Evolutionary conservation across 1,284 basidiomycete species (phyloP).

Genomic region (Nidula niveotomentosa): DNA sequence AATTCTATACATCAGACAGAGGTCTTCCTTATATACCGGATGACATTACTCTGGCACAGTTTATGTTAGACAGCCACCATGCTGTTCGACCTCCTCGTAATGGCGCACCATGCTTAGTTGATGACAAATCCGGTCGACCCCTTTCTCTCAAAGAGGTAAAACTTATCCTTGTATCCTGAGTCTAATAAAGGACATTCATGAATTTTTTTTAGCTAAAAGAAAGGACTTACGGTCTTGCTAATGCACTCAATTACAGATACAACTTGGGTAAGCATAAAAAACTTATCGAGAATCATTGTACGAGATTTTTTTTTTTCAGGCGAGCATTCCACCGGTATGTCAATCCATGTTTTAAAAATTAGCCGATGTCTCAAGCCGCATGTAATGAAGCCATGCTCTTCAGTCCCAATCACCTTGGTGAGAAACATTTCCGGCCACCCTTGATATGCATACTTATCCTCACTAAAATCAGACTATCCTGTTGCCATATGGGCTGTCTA

Average conservation of each 20-base stretch:
- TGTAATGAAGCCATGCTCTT: conserved; percentile 49
- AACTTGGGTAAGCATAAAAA: conserved; percentile 31
- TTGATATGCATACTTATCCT: background rate
- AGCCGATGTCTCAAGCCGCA: background rate
- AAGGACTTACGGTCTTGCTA: conserved; percentile 55
- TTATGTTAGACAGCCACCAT: conserved; percentile 63
- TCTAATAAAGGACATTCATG: background rate
- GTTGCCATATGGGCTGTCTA: conserved; percentile 70
- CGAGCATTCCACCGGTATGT: too few relatives aligned
- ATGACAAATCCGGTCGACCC: conserved; percentile 47
- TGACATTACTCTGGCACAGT: conserved; percentile 64
- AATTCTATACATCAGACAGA: conserved; percentile 17
- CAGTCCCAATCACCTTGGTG: conserved; percentile 64
- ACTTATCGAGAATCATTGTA: too few relatives aligned
- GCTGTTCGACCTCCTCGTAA: conserved; percentile 40
- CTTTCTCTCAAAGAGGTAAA: conserved; percentile 44
- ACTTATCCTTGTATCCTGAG: background rate
- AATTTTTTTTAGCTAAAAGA: conserved; percentile 35
- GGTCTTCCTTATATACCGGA: conserved; percentile 56
- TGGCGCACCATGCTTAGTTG: conserved; percentile 53
- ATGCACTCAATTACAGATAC: conserved; percentile 42
- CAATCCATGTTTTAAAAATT: too few relatives aligned
- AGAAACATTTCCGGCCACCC: conserved; percentile 7
- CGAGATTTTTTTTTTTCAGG: too few relatives aligned
- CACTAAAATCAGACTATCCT: conserved; percentile 55